Conservation (phyloP, 306 rosid genomes). For the Luffa acutangula region DNA sequence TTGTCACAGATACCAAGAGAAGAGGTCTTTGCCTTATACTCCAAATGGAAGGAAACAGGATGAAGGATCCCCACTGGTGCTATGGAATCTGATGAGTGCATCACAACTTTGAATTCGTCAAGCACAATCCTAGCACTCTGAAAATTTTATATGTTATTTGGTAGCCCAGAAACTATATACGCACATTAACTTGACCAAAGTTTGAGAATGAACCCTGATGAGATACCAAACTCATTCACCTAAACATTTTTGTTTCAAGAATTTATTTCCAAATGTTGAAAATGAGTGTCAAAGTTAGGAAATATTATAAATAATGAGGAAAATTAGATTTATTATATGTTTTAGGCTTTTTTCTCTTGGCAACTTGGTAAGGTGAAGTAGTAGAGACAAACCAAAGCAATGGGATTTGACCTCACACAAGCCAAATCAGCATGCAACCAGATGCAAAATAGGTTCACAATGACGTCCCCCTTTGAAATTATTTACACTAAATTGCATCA, state of each 20-base stretch:
- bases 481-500: neutral
- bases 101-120: conserved; percentile 63
- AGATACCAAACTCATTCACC: neutral
- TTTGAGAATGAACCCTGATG: neutral
- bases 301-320: too few relatives aligned
- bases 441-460: neutral
- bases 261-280: neutral
- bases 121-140: conserved; percentile 80
- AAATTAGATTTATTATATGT: neutral
- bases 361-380: neutral
- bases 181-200: neutral
- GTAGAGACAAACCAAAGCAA: neutral
- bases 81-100: conserved; percentile 81
- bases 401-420: neutral
- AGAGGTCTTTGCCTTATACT: conserved; percentile 39
- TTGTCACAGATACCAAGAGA: conserved; percentile 25
- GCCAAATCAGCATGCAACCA: neutral
- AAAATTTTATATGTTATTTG: conserved; percentile 13
- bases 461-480: neutral
- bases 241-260: neutral
- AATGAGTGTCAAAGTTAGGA: neutral
- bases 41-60: conserved; percentile 76
- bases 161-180: neutral
- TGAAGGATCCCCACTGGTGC: conserved; percentile 93
- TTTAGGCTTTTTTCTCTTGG: neutral